Percentiles rank a stretch among this genome's conserved stretches.
Evolutionary conservation across 2,329 filamentous ascomycete species (phyloP).

Genomic region (Penicillium sp.): DNA sequence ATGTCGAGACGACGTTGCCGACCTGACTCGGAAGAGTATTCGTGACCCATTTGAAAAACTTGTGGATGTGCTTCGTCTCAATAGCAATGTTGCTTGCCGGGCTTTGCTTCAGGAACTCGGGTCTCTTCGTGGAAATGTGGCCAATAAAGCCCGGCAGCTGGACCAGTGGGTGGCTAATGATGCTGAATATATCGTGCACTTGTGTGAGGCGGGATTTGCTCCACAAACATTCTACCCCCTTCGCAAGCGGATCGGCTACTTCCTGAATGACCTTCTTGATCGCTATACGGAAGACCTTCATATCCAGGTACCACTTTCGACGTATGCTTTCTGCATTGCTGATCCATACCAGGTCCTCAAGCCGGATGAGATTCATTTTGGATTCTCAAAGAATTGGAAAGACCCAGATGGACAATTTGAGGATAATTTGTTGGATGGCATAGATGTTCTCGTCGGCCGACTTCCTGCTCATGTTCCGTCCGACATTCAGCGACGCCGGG

Average conservation of each 20-base stretch:
- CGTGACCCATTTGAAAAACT: constrained; percentile 41
- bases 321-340: constrained; percentile 60
- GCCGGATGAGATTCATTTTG: constrained; percentile 60
- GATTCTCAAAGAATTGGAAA: constrained; percentile 54
- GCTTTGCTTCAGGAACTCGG: constrained; percentile 41
- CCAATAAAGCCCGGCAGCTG: constrained; percentile 29
- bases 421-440: constrained; percentile 51
- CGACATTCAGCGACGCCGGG: constrained; percentile 60
- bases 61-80: constrained; percentile 40
- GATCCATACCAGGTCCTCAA: constrained; percentile 57
- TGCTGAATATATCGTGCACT: constrained; percentile 41
- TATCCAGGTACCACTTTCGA: constrained; percentile 55
- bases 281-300: constrained; percentile 52
- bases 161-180: constrained; percentile 43
- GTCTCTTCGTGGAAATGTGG: constrained; percentile 32
- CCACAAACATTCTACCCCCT: constrained; percentile 48
- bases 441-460: constrained; percentile 60
- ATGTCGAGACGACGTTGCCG: constrained; percentile 45
- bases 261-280: constrained; percentile 46
- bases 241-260: constrained; percentile 43
- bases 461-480: constrained; percentile 61
- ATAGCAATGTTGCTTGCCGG: constrained; percentile 42
- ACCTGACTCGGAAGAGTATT: constrained; percentile 46
- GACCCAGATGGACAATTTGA: constrained; percentile 42
- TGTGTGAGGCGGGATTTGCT: constrained; percentile 53